phyloP scores from a whole-genome alignment of 331 rosid species.

The Erythrophleum ivorense region DNA sequence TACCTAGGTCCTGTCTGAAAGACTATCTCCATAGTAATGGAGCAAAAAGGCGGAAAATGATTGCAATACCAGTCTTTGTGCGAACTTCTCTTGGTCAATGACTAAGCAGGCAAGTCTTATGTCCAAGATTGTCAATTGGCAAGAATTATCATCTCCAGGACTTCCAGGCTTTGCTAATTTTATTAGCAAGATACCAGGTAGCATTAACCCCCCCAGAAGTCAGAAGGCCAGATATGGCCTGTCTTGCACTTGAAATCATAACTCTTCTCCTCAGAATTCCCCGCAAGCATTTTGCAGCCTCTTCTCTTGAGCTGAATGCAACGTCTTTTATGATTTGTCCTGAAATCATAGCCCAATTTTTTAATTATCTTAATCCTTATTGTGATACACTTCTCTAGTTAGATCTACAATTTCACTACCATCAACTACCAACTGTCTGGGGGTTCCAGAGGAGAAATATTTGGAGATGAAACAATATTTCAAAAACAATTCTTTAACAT shows the following conservation, averaged over 20 bases:
- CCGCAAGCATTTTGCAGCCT: slow-evolving; percentile 78
- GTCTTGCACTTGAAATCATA: slow-evolving; percentile 91
- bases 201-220: slow-evolving; percentile 79
- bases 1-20: neutral
- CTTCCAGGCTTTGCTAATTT: slow-evolving; percentile 84
- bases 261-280: slow-evolving; percentile 69
- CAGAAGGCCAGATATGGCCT: slow-evolving; percentile 79
- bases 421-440: neutral
- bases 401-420: slow-evolving; percentile 4
- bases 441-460: neutral
- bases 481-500: slow-evolving; percentile 12
- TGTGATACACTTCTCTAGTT: slow-evolving; percentile 24
- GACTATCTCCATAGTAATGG: neutral
- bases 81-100: slow-evolving; percentile 31
- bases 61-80: too few species aligned
- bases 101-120: neutral
- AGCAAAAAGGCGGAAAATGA: too few species aligned
- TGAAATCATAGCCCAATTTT: slow-evolving; percentile 41
- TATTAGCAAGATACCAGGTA: slow-evolving; percentile 63
- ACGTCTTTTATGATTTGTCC: slow-evolving; percentile 55
- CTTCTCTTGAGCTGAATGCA: slow-evolving; percentile 64
- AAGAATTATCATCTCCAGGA: slow-evolving; percentile 65
- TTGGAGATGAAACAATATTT: neutral
- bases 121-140: slow-evolving; percentile 1
- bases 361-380: slow-evolving; percentile 27